phyloP scores from a whole-genome alignment of 352 stramenopile genomes.

The Peronospora belbahrii region DNA sequence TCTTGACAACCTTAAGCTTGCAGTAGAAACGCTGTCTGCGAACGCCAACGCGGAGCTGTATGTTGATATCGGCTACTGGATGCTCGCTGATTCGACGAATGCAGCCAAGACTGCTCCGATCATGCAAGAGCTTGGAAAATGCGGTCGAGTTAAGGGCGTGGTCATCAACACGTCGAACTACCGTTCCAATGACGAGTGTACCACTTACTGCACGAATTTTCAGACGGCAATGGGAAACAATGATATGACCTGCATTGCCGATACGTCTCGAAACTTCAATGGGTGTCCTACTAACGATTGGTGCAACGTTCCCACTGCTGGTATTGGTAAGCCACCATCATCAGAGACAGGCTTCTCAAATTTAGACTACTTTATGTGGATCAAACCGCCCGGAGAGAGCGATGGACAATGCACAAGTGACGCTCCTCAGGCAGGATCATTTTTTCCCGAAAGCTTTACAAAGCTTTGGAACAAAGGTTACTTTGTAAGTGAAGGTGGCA shows the following conservation, averaged over 20 bases:
- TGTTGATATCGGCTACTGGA: constrained; percentile 55
- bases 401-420: constrained; percentile 41
- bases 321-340: constrained; percentile 41
- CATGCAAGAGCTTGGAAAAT: constrained; percentile 27
- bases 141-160: constrained; percentile 42
- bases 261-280: constrained; percentile 57
- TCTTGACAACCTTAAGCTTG: constrained; percentile 37
- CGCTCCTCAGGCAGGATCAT: constrained; percentile 35
- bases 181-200: constrained; percentile 34
- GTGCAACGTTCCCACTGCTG: constrained; percentile 53
- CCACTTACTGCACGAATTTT: constrained; percentile 40
- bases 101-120: constrained; percentile 27
- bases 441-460: constrained; percentile 46
- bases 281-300: constrained; percentile 34
- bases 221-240: constrained; percentile 31
- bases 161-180: constrained; percentile 71
- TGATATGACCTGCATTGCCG: constrained; percentile 42
- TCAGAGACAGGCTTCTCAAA: constrained; percentile 30
- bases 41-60: constrained; percentile 52
- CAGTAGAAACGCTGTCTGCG: constrained; percentile 32
- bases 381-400: constrained; percentile 51
- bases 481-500: constrained; percentile 32
- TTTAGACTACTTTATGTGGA: constrained; percentile 60
- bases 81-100: constrained; percentile 25
- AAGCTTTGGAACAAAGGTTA: constrained; percentile 54